phyloP scores from a whole-genome alignment of 352 stramenopile species.

The Globisporangium cylindrosporum region DNA sequence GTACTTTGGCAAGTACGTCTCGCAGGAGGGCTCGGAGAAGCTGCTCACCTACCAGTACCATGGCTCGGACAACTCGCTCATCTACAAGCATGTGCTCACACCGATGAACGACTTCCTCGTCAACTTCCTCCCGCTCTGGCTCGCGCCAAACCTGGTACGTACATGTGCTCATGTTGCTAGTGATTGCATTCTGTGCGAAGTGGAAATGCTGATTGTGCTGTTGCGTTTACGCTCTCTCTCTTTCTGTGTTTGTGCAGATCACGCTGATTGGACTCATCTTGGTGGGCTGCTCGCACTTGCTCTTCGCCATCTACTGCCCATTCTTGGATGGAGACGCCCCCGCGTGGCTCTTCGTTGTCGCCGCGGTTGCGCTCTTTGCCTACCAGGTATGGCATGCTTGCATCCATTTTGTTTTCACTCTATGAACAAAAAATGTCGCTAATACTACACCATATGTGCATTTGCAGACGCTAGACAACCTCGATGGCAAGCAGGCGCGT shows the following conservation, averaged over 20 bases:
- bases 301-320: conserved; percentile 73
- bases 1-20: conserved; percentile 89
- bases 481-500: conserved; percentile 81
- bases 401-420: not conserved
- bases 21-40: conserved; percentile 81
- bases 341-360: conserved; percentile 64
- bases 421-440: not conserved
- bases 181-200: not conserved
- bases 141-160: conserved; percentile 74
- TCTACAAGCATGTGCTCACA: conserved; percentile 86
- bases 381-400: conserved; percentile 41
- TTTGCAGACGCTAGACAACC: conserved; percentile 73
- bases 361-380: conserved; percentile 56
- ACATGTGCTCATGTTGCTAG: not conserved
- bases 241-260: conserved; percentile 36
- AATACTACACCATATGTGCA: not conserved
- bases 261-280: conserved; percentile 69
- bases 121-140: conserved; percentile 70
- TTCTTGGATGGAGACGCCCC: conserved; percentile 69
- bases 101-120: conserved; percentile 86
- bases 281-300: conserved; percentile 55
- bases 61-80: conserved; percentile 80
- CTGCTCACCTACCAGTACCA: conserved; percentile 86
- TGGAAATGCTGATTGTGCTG: not conserved
- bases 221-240: not conserved